phyloP scores from a whole-genome alignment of 2,329 filamentous ascomycete species.

The Thelonectria rubi region DNA sequence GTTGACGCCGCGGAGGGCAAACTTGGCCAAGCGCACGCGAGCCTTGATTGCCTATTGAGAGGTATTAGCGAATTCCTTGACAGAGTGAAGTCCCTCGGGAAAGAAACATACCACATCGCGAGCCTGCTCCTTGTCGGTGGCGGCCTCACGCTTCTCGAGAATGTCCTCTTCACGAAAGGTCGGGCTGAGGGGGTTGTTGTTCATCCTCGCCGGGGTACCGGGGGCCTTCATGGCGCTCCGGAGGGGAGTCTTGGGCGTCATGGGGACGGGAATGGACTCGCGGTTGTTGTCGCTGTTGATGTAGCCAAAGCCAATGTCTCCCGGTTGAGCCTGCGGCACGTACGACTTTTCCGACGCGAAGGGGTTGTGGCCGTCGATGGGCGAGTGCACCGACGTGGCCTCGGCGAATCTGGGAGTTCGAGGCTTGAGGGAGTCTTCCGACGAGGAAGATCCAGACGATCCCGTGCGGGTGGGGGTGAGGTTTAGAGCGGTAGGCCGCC shows the following conservation, averaged over 20 bases:
- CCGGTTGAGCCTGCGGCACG: conserved; percentile 72
- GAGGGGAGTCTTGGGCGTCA: conserved; percentile 79
- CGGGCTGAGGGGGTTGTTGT: conserved; percentile 81
- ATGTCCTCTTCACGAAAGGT: conserved; percentile 90
- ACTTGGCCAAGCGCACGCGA: conserved; percentile 90
- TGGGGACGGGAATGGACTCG: conserved; percentile 68
- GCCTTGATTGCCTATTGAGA: conserved; percentile 83
- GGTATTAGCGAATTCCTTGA: conserved; percentile 38
- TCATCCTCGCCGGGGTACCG: conserved; percentile 77
- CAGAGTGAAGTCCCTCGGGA: too few relatives aligned
- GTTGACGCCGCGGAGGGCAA: conserved; percentile 93
- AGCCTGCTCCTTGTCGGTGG: conserved; percentile 86
- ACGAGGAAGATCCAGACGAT: conserved; percentile 61
- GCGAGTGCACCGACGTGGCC: conserved; percentile 81
- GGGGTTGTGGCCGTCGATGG: conserved; percentile 68
- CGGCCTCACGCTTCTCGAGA: conserved; percentile 83
- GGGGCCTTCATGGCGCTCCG: conserved; percentile 92
- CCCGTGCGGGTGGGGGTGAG: conserved; percentile 59
- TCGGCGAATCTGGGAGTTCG: conserved; percentile 83
- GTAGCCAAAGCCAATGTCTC: conserved; percentile 93
- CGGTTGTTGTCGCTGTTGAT: conserved; percentile 78
- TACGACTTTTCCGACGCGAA: conserved; percentile 68
- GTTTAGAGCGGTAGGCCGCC: conserved; percentile 65
- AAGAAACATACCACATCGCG: conserved; percentile 79
- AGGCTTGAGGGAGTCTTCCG: conserved; percentile 69